phyloP scores from a whole-genome alignment of 2,329 filamentous ascomycete genomes.

The Drechmeria coniospora region DNA sequence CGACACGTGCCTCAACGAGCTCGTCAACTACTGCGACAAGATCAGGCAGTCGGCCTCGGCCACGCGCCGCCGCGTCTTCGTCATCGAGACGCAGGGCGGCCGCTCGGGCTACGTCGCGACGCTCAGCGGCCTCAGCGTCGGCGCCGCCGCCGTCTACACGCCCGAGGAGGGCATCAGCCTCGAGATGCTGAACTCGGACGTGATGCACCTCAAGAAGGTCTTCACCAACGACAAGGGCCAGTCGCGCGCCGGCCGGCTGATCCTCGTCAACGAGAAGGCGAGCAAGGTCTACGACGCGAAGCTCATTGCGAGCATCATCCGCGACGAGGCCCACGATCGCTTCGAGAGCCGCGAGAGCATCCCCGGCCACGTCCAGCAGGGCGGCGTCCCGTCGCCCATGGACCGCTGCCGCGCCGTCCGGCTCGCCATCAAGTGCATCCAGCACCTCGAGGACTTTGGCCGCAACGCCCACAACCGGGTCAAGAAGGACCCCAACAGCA shows the following conservation, averaged over 20 bases:
- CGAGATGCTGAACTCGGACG: constrained; percentile 82
- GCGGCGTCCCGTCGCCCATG: constrained; percentile 86
- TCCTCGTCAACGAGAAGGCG: constrained; percentile 92
- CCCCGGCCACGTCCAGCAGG: constrained; percentile 88
- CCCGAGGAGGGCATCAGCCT: constrained; percentile 92
- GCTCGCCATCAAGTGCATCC: constrained; percentile 84
- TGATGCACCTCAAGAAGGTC: constrained; percentile 71
- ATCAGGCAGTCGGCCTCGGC: constrained; percentile 95
- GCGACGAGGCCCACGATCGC: constrained; percentile 76
- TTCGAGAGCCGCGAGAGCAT: constrained; percentile 90
- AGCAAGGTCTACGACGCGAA: constrained; percentile 83
- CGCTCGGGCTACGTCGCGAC: constrained; percentile 89
- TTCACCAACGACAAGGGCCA: constrained; percentile 79
- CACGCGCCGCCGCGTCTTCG: constrained; percentile 83
- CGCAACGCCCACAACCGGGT: constrained; percentile 52
- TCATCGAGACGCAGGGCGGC: constrained; percentile 94
- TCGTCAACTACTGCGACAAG: constrained; percentile 90
- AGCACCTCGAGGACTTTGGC: constrained; percentile 71
- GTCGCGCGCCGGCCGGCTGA: constrained; percentile 78
- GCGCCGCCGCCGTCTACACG: constrained; percentile 86
- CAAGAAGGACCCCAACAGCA: constrained; percentile 55
- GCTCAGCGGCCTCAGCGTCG: constrained; percentile 78
- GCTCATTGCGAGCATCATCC: constrained; percentile 89
- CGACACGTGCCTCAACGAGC: constrained; percentile 89
- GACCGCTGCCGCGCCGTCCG: constrained; percentile 85